These are phyloP conservation scores for Nemania serpens DNA, from an alignment of 2,329 filamentous ascomycete species.

Conservation along the genomic window DNA sequence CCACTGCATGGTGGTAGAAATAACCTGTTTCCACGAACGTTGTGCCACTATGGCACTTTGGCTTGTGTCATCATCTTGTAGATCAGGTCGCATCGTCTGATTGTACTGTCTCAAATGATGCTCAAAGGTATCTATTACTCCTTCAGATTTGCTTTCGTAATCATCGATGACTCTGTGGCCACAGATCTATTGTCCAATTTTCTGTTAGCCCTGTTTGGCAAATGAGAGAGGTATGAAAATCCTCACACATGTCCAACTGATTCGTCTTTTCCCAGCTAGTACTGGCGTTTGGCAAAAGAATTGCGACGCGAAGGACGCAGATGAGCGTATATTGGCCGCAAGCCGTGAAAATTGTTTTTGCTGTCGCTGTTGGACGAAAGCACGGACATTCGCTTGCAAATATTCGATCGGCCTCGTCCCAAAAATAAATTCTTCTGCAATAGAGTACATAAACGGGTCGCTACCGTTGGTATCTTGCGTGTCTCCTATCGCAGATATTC, in stretches of 20 bases:
- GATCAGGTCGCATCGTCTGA: not conserved
- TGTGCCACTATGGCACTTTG: not conserved
- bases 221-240: too few relatives aligned
- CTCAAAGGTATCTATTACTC: not conserved
- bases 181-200: slow-evolving; percentile 1
- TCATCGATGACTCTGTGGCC: slow-evolving; percentile 8
- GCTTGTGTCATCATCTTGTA: not conserved
- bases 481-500: not conserved
- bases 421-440: slow-evolving; percentile 10
- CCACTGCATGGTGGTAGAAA: not conserved
- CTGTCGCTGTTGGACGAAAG: slow-evolving; percentile 1
- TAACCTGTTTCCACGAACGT: not conserved
- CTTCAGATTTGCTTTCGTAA: not conserved
- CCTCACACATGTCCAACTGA: slow-evolving; percentile 16
- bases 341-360: not conserved
- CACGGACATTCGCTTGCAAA: not conserved
- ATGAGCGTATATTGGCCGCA: not conserved
- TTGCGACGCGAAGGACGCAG: not conserved
- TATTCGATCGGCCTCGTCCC: slow-evolving; percentile 3
- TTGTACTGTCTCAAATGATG: slow-evolving; percentile 8
- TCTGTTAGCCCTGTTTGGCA: not conserved
- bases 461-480: not conserved
- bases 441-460: slow-evolving; percentile 1
- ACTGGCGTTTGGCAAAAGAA: not conserved
- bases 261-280: not conserved